Evolutionary conservation across 2,329 filamentous ascomycete species (phyloP).

Genomic region (Scedosporium apiospermum): DNA sequence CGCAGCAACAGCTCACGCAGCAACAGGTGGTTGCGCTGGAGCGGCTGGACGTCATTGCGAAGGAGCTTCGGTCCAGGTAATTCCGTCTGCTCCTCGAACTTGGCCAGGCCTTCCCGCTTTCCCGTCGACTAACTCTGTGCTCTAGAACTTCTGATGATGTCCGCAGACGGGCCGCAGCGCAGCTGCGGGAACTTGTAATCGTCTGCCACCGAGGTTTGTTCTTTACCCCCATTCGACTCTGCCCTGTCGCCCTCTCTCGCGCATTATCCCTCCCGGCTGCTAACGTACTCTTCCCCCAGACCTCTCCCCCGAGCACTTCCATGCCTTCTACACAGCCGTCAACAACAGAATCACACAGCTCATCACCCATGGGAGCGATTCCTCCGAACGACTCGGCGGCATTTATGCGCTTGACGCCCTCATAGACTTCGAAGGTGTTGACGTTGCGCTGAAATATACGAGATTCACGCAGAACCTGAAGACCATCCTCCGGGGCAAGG

Average conservation of each 20-base stretch:
- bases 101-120: neutral
- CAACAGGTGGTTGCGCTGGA: constrained; percentile 45
- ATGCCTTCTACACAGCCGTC: constrained; percentile 44
- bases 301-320: constrained; percentile 70
- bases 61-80: constrained; percentile 47
- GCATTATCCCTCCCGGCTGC: neutral
- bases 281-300: constrained; percentile 36
- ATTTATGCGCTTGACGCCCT: constrained; percentile 86
- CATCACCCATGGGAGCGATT: constrained; percentile 77
- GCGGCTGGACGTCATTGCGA: constrained; percentile 43
- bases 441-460: constrained; percentile 86
- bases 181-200: constrained; percentile 45
- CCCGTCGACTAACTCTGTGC: neutral
- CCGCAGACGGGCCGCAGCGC: constrained; percentile 41
- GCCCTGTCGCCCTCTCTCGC: neutral
- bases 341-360: constrained; percentile 52
- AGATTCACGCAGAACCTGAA: constrained; percentile 88
- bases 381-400: constrained; percentile 81
- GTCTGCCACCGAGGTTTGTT: constrained; percentile 44
- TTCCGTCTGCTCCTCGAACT: constrained; percentile 8
- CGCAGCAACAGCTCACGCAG: constrained; percentile 10
- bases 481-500: constrained; percentile 79
- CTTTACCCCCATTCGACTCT: neutral
- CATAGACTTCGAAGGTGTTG: constrained; percentile 93
- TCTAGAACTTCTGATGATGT: constrained; percentile 31